Conservation (phyloP, 1,284 basidiomycete genomes). For the Gymnopus androsaceus region DNA sequence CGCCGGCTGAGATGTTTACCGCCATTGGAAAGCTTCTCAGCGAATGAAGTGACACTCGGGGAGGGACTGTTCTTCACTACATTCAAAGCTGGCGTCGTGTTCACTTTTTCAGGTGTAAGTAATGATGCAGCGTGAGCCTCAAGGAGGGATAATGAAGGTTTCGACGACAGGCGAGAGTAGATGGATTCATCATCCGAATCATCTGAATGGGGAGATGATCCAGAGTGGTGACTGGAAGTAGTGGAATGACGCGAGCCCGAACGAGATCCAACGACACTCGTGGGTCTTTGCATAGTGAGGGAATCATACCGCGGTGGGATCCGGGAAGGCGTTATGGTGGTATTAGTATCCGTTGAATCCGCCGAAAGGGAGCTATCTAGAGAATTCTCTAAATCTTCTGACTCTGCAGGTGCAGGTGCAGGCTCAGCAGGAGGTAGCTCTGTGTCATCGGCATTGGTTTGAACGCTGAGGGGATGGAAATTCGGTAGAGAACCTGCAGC, state of each 20-base stretch:
- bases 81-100: constrained; percentile 11
- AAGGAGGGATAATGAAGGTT: constrained; percentile 4
- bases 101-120: neutral
- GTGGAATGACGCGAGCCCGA: neutral
- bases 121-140: constrained; percentile 10
- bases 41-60: neutral
- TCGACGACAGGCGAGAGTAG: constrained; percentile 7
- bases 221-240: neutral
- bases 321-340: constrained; percentile 2
- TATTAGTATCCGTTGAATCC: neutral
- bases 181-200: constrained; percentile 11
- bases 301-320: constrained; percentile 11
- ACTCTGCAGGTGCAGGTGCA: neutral
- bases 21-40: neutral
- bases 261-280: neutral
- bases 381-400: neutral
- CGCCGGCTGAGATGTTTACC: neutral
- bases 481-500: neutral
- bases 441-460: neutral
- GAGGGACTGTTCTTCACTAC: constrained; percentile 4
- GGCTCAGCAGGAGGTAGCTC: neutral
- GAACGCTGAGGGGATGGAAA: neutral
- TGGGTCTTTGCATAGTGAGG: constrained; percentile 9
- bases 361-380: neutral
- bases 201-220: neutral